Base-by-base conservation (phyloP, 805 yeast genomes). In the Candida insectorum region DNA sequence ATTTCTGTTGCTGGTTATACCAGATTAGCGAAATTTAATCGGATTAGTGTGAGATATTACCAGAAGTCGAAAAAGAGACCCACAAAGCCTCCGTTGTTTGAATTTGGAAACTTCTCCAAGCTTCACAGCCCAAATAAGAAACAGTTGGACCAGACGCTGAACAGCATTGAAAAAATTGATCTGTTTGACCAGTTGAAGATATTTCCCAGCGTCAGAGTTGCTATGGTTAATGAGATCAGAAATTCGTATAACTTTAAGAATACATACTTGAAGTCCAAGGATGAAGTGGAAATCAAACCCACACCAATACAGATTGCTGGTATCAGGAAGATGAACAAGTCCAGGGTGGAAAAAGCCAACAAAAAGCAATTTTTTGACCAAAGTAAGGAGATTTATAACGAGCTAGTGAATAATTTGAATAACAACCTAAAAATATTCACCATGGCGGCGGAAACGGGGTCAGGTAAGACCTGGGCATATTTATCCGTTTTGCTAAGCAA, bases 391-490 rank as follows among this genome's bases (percentile, higher is more conserved):
- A 54, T 63, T 17, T 40, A 48, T 21, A 41, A 51, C 5, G 60
- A 56, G 18, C 45, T 61, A 36, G 48, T 52, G 29, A 38, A 45
- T 25, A 62, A 65, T 36, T 63, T 58, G 37, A 32, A 30, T 15
- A 56, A 51, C 17, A 54, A 51, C 38, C 48, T 79, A 30, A 77
- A 79, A 44, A 72, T 81, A 1, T 86, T 77, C 64, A 77, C 93
- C 2, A 58, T 91, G 34, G 97, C 97, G 0, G 96, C 97, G 3
- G 97, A 93, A 54, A 91, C 98, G 0, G 98, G 98, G 0, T 83
- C 95, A 0, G 98, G 98, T 6, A 91, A 91, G 53, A 91, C 98
- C 0, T 79, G 95, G 79, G 88, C 97, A 0, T 91, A 89, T 51
- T 52, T 93, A 40, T 77, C 84, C 0, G 89, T 96, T 0, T 42